These are phyloP conservation scores for Phanerodontia chrysosporium DNA, from an alignment of 768 basidiomycete genomes.

Conservation along the genomic window DNA sequence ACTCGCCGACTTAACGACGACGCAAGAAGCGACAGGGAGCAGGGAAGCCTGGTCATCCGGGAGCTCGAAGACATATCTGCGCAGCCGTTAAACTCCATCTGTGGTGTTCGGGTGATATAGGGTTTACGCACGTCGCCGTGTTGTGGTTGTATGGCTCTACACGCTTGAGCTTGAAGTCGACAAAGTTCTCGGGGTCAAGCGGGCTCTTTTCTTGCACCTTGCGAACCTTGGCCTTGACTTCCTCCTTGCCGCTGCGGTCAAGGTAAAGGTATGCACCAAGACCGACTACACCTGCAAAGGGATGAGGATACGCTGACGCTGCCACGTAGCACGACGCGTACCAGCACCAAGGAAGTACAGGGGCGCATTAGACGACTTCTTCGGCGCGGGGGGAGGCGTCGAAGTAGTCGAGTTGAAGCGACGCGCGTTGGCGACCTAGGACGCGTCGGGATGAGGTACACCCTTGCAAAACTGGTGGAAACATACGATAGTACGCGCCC, in stretches of 20 bases:
- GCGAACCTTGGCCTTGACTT: conserved; percentile 23
- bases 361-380: conserved; percentile 47
- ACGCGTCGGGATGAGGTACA: background rate
- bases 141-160: conserved; percentile 92
- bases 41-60: conserved; percentile 75
- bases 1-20: conserved; percentile 73
- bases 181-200: conserved; percentile 69
- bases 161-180: conserved; percentile 79
- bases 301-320: background rate
- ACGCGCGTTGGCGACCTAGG: conserved; percentile 30
- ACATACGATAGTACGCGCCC: conserved; percentile 9
- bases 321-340: conserved; percentile 33
- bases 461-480: background rate
- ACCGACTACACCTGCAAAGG: conserved; percentile 27
- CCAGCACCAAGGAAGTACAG: conserved; percentile 47
- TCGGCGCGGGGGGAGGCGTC: conserved; percentile 32
- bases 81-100: background rate
- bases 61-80: conserved; percentile 75
- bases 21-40: conserved; percentile 73
- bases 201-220: conserved; percentile 54
- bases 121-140: conserved; percentile 57
- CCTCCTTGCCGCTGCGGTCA: conserved; percentile 25
- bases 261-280: conserved; percentile 46
- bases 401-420: conserved; percentile 42
- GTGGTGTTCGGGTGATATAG: background rate